Base-by-base conservation (phyloP, 1,284 basidiomycete genomes). In the Cryptococcus maquisensis region DNA sequence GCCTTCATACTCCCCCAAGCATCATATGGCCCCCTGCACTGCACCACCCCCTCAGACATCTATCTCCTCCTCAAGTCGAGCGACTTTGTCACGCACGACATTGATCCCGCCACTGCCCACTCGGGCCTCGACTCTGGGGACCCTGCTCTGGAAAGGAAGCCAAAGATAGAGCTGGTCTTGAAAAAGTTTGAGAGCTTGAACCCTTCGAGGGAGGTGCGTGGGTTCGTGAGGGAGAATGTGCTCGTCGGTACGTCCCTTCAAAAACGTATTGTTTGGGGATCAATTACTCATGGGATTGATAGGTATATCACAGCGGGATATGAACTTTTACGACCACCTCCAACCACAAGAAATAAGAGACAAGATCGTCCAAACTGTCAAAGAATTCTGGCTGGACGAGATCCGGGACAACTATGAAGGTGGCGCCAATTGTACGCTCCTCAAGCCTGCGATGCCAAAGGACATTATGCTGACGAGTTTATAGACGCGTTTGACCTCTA, bases 21-120 rank as follows among this genome's bases (percentile, higher is more conserved):
- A 2, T 81, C 88, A n/a, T 86, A 86, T 5, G 85, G 87, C 1
- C 90, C 88, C 0, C 78, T 98, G 39, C 87, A 87, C 75, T 97
- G 94, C 73, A 86, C 84, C 7, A 83, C 84, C 1, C 91, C 93
- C 0, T 84, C 87, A 4, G 95, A 98, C 64, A 85, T 98, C 24
- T 98, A 97, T 73, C 81, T 97, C 44, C 78, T 96, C 0, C 81
- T 98, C 61, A 98, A 98, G 75, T 90, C 89, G 2, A 92, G 89
- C 46, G 90, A 97, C 71, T 96, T 96, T 64, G 80, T 92, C 44
- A 81, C 83, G 7, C 88, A 95, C 62, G 94, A 94, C 69, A 72
- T 95, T 4, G 81, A 81, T 59, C 67, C 78, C 5, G 79, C 79
- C n/a, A 50, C 62, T 18, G 69, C 67, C 3, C 71, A 71, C 53